Evolutionary conservation across 2,329 filamentous ascomycete genomes (phyloP).

Genomic region (Fusarium chlamydosporum): DNA sequence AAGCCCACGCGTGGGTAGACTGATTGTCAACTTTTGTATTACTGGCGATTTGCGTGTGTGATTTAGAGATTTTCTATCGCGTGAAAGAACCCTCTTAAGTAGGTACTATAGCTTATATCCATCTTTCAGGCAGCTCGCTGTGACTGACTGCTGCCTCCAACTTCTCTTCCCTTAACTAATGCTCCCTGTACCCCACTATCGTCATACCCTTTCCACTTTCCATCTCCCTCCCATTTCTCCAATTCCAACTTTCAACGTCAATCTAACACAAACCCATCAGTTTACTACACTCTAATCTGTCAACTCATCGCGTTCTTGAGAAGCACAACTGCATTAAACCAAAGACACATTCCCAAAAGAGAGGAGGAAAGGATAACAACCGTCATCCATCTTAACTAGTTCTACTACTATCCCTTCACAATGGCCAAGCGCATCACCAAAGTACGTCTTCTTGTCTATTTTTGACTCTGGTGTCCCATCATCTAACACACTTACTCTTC

Average conservation of each 20-base stretch:
- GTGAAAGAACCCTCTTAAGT: not conserved
- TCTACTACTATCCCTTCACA: slow-evolving; percentile 28
- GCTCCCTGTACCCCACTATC: slow-evolving; percentile 39
- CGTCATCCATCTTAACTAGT: not conserved
- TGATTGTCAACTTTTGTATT: not conserved
- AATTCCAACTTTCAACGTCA: slow-evolving; percentile 18
- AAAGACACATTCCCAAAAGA: not conserved
- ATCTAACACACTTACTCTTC: slow-evolving; percentile 27
- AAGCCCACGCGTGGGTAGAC: not conserved
- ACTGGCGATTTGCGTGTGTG: too few relatives aligned
- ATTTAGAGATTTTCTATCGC: not conserved
- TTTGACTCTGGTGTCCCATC: not conserved
- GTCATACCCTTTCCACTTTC: slow-evolving; percentile 35
- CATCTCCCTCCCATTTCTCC: slow-evolving; percentile 16
- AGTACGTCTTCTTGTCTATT: slow-evolving; percentile 47
- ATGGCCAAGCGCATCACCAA: slow-evolving; percentile 65
- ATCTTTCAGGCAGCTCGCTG: not conserved
- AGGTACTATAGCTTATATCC: not conserved
- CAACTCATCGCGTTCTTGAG: not conserved
- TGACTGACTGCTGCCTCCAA: slow-evolving; percentile 5
- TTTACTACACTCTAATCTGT: not conserved
- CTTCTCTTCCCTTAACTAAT: not conserved
- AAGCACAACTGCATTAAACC: too few relatives aligned
- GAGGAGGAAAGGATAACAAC: not conserved
- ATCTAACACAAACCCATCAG: slow-evolving; percentile 13